Conservation (phyloP, 129 eudicot genomes). For the Helianthus tuberosus region DNA sequence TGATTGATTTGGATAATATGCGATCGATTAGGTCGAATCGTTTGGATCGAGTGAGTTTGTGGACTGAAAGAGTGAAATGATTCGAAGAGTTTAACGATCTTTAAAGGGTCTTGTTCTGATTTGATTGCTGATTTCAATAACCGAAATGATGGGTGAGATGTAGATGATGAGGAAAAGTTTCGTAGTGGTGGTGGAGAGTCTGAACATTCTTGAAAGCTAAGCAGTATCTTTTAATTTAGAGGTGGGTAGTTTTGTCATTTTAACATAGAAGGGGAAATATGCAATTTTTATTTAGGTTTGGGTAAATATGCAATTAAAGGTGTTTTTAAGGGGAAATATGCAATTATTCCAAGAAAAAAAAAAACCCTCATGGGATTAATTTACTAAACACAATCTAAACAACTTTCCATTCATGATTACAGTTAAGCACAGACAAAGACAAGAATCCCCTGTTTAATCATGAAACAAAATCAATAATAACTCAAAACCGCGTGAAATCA, state of each 20-base stretch:
- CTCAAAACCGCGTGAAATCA: slow-evolving; percentile 59
- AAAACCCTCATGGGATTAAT: background rate
- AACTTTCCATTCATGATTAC: background rate
- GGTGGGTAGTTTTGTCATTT: no score
- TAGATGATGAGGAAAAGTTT: slow-evolving; percentile 25
- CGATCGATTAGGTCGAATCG: slow-evolving; percentile 46
- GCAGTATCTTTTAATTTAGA: no score
- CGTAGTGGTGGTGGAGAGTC: slow-evolving; percentile 10
- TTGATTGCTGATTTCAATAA: slow-evolving; percentile 40
- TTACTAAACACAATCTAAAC: slow-evolving; percentile 1
- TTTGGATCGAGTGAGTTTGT: slow-evolving; percentile 41
- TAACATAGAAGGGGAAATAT: no score
- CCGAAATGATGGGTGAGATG: slow-evolving; percentile 39
- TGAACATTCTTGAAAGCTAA: slow-evolving; percentile 30
- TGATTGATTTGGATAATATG: slow-evolving; percentile 27
- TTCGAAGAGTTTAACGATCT: slow-evolving; percentile 41
- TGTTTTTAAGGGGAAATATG: no score
- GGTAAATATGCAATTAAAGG: no score
- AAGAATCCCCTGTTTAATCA: slow-evolving; percentile 27
- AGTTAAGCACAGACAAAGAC: slow-evolving; percentile 7
- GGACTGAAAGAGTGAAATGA: slow-evolving; percentile 41
- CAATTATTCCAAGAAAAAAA: no score
- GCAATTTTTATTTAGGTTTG: no score
- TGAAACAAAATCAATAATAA: slow-evolving; percentile 32
- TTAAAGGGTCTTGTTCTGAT: slow-evolving; percentile 43